Evolutionary conservation across 495 filamentous ascomycete genomes (phyloP), one percentile per base, ranked within the genome.

Genomic region (Penicillium macrosclerotiorum): DNA sequence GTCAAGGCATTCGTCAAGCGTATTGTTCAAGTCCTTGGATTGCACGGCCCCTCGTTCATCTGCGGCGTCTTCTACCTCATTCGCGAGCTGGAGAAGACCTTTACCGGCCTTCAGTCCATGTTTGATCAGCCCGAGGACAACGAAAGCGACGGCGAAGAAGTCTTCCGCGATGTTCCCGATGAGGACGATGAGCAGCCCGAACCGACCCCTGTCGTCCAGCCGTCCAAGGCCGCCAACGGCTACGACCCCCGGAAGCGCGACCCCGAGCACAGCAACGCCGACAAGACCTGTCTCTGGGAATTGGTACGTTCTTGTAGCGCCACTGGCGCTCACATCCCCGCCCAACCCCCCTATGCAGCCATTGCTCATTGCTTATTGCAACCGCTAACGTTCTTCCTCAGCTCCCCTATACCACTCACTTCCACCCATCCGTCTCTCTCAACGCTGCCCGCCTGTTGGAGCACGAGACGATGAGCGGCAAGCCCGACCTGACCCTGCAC

Each of bases 1-100:
- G 85, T 96, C 39, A 94, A 96, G 65, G 92, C 93, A 4, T 98
- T 97, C 56, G 84, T 91, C 9, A 98, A 95, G 68, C 81, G 93
- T 41, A 78, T 98, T 49, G 71, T 96, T 20, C 93, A 98, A 67
- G 73, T 95, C n/a, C 69, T 89, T 31, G 68, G 78, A 12, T 68
- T 97, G 58, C 93, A 98, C 55, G 90, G 96, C 50, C 90, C 93
- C 2, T 79, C 92, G 1, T 97, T 98, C 59, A 82, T 89, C 25
- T 94, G 89, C 54, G 92, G 91, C 47, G 80, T 91, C 8, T 71
- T 98, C 16, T 96, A 92, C 54, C 72, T 98, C 26, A 76, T 96
- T 32, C 81, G 84, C 35, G 89, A 96, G 59, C 72, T 98, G 9
- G 82, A 88, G 63, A 69, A 66, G 39, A 83, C 75, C 0, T 93